Percentiles rank a stretch among this genome's conserved stretches.
Conservation (phyloP, 441 rosid species). For the Flueggea neowawraea region DNA sequence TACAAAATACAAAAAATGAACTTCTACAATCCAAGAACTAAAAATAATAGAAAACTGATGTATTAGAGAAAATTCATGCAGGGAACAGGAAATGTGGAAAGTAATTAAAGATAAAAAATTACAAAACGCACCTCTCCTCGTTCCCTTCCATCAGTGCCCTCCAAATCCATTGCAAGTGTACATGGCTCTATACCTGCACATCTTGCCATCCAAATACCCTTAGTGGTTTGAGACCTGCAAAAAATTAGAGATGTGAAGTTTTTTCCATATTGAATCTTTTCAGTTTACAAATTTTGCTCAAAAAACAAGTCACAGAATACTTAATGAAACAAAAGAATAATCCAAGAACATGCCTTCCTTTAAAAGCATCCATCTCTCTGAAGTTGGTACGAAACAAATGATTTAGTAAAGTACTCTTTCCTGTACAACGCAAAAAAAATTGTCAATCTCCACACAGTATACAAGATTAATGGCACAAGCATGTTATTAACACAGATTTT, state of each 20-base stretch:
- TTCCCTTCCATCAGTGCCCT: slow-evolving; percentile 99
- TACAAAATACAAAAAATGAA: too few relatives aligned
- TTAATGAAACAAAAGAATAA: background rate
- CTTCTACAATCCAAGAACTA: too few relatives aligned
- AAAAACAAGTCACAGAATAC: background rate
- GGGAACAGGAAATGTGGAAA: too few relatives aligned
- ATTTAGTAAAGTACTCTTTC: slow-evolving; percentile 96
- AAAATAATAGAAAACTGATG: too few relatives aligned
- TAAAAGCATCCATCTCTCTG: slow-evolving; percentile 99
- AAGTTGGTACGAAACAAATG: slow-evolving; percentile 89
- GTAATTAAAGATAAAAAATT: background rate
- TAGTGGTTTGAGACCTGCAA: slow-evolving; percentile 77
- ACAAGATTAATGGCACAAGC: too few relatives aligned
- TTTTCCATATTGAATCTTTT: background rate
- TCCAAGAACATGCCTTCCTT: slow-evolving; percentile 67
- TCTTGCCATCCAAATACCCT: slow-evolving; percentile 97
- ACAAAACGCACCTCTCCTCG: slow-evolving; percentile 85
- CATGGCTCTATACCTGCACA: slow-evolving; percentile 95
- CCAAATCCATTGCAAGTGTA: slow-evolving; percentile 97
- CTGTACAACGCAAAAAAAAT: slow-evolving; percentile 43
- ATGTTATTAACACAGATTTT: too few relatives aligned
- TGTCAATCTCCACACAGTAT: slow-evolving; percentile 7
- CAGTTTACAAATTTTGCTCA: background rate
- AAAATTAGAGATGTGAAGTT: slow-evolving; percentile 17
- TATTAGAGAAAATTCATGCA: too few relatives aligned